Percentiles rank a stretch among this genome's conserved stretches.
These are phyloP conservation scores for Pyricularia sp. DNA, from an alignment of 2,329 filamentous ascomycete species.

Conservation along the genomic window DNA sequence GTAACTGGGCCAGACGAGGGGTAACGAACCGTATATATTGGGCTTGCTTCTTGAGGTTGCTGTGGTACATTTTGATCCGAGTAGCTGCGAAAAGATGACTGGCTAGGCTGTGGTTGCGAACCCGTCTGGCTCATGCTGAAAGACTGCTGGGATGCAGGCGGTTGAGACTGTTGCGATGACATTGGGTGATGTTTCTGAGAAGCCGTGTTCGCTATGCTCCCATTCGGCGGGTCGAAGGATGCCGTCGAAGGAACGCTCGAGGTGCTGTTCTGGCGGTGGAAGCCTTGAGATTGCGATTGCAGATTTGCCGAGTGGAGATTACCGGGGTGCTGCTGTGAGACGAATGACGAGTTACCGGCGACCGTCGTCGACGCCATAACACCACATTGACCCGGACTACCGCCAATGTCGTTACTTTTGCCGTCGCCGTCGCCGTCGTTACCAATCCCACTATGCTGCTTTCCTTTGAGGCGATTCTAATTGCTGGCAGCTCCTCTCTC, in stretches of 20 bases:
- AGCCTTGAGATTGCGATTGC: conserved; percentile 7
- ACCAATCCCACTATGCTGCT: neutral
- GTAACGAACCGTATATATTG: conserved; percentile 45
- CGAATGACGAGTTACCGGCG: conserved; percentile 13
- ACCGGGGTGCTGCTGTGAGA: neutral
- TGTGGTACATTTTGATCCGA: conserved; percentile 18
- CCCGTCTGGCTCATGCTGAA: conserved; percentile 44
- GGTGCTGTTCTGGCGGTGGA: conserved; percentile 1
- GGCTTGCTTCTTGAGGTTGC: conserved; percentile 23
- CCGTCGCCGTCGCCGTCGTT: neutral
- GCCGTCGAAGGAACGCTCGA: conserved; percentile 6
- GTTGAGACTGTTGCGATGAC: conserved; percentile 5
- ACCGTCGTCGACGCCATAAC: conserved; percentile 26
- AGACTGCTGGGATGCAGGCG: conserved; percentile 34
- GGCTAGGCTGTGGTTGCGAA: conserved; percentile 19
- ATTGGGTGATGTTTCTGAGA: conserved; percentile 12
- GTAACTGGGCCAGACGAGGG: neutral
- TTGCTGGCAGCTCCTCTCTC: neutral
- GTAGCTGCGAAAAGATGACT: conserved; percentile 24
- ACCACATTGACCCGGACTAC: conserved; percentile 2
- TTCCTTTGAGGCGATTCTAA: neutral
- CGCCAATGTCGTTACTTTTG: neutral
- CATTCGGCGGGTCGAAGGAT: conserved; percentile 9
- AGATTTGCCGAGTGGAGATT: conserved; percentile 2
- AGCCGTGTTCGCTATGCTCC: conserved; percentile 9